Base-by-base conservation (phyloP, 192 early-diverging fungal species). In the Rhizophagus sp. region DNA sequence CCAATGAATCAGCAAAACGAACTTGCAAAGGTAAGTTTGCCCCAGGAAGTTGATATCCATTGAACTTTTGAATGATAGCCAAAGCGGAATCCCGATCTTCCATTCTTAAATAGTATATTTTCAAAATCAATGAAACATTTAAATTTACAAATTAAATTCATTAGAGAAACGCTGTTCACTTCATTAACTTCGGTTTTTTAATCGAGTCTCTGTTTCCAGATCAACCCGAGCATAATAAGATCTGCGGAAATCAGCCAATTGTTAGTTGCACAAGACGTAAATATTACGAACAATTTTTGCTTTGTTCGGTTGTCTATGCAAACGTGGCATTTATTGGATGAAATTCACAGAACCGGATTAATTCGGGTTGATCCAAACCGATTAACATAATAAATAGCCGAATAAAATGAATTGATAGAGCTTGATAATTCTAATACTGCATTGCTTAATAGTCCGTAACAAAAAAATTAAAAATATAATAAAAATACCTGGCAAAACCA, bases 1-100 rank as follows among this genome's bases (percentile, higher is more conserved):
- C 93, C 33, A 88, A 82, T 4, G 92, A 93, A 73, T 95, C 94
- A 5, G 94, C 94, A 70, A 96, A 94, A 2, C 94, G 90, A 27
- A 94, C 91, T 75, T 93, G 90, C 44, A 96, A 73, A 25, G 93
- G 91, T 15, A 87, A 92, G 27, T 85, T 85, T 1, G 88, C 84
- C 57, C 91, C 91, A 24, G 88, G 84, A 52, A 95, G 83, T 15
- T 82, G 82, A 52, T 89, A 81, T 9, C 89, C 88, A 79, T 92
- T 90, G 78, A 92, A 91, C 66, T 82, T 83, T 11, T 92, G 89
- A 73, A 96, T 96, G 27, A 92, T 90, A 3, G 79, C 75, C 15
- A 86, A 75, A 13, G 94, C 94, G 0, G 91, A 86, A 22, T 91
- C 88, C 36, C 93, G 92, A 75, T 92, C 93, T 41, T 86, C 83